Evolutionary conservation across 176 grass and related monocot species (phyloP).

Genomic region (Chrysopogon serrulatus): DNA sequence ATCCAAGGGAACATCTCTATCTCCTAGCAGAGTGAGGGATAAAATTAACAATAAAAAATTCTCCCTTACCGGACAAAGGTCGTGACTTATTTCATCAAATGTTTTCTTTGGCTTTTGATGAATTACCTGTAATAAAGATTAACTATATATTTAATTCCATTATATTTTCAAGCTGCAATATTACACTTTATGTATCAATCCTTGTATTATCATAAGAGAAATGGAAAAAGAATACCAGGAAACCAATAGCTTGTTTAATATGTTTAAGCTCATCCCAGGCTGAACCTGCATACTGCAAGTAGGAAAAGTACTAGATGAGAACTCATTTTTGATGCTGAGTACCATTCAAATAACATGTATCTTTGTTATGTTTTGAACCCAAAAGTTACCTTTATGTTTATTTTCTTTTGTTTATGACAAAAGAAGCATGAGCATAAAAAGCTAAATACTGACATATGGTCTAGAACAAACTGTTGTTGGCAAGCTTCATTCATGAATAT

Average conservation of each 20-base stretch:
- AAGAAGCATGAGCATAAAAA: conserved; percentile 3
- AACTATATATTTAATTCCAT: conserved; percentile 14
- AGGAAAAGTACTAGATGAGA: conserved; percentile 23
- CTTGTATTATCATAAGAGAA: background rate
- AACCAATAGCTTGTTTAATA: conserved; percentile 99
- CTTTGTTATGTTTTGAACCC: background rate
- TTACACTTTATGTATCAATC: background rate
- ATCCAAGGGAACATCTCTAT: conserved; percentile 7
- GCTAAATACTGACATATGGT: conserved; percentile 6
- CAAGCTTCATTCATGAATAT: background rate
- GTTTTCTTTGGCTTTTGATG: conserved; percentile 99
- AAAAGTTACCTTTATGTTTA: conserved; percentile 2
- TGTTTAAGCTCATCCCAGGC: conserved; percentile 98
- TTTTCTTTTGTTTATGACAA: background rate
- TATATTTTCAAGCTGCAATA: background rate
- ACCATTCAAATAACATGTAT: background rate
- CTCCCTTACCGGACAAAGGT: conserved; percentile 88
- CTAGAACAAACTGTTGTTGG: conserved; percentile 6
- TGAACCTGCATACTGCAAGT: conserved; percentile 90
- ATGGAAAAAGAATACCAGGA: conserved; percentile 70
- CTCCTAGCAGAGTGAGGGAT: background rate
- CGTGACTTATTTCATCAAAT: conserved; percentile 97
- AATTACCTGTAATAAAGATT: conserved; percentile 74
- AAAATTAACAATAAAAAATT: background rate
- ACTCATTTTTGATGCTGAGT: background rate